Percentiles rank a stretch among this genome's conserved stretches.
phyloP scores from a whole-genome alignment of 2,329 filamentous ascomycete genomes.

The Boeremia lycopersici region DNA sequence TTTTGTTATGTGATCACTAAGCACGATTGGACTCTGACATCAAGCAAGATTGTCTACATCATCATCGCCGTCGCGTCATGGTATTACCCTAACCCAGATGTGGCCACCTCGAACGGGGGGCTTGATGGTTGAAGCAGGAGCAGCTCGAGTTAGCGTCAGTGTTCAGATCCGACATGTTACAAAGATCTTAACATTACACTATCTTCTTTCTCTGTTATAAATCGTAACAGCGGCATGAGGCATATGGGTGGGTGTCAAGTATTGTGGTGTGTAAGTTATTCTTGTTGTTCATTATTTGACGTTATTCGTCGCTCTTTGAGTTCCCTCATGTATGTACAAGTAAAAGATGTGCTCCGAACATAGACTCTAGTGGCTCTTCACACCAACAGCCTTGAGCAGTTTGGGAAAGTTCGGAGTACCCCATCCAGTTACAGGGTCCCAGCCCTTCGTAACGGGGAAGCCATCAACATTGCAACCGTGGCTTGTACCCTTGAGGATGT shows the following conservation, averaged over 20 bases:
- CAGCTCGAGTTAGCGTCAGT: not conserved
- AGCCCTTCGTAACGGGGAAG: constrained; percentile 43
- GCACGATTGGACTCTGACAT: not conserved
- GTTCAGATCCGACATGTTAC: no score
- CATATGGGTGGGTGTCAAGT: not conserved
- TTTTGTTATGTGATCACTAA: no score
- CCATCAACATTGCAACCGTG: constrained; percentile 49
- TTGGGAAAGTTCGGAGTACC: constrained; percentile 42
- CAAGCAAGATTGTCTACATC: constrained; percentile 61
- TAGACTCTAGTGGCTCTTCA: constrained; percentile 11
- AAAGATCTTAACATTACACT: not conserved
- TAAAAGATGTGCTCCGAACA: not conserved
- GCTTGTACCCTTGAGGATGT: constrained; percentile 50
- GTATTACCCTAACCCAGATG: constrained; percentile 64
- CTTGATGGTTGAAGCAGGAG: not conserved
- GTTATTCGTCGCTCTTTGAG: constrained; percentile 12
- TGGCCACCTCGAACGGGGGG: constrained; percentile 38
- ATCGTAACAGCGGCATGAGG: not conserved
- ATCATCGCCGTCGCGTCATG: constrained; percentile 66
- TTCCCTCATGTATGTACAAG: constrained; percentile 4
- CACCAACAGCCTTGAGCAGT: constrained; percentile 33
- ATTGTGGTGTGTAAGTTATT: not conserved
- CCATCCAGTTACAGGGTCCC: constrained; percentile 48
- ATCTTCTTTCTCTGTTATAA: no score
- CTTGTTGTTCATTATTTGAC: constrained; percentile 11